Evolutionary conservation across 1,284 basidiomycete species (phyloP).

Genomic region (Ganoderma sp.): DNA sequence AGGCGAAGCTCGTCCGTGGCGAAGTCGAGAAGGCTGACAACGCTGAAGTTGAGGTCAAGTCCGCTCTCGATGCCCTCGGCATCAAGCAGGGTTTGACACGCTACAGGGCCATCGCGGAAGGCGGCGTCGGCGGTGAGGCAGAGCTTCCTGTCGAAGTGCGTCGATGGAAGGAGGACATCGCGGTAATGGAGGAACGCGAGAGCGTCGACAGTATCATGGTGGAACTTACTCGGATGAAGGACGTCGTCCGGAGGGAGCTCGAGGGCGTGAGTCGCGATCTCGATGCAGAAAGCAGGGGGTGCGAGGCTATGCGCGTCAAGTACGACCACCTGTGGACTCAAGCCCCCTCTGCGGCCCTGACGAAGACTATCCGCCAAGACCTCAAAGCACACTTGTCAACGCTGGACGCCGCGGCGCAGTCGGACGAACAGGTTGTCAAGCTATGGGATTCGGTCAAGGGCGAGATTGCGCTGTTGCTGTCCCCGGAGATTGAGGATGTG

Average conservation of each 20-base stretch:
- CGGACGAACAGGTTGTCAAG: slow-evolving; percentile 77
- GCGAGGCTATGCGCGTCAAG: slow-evolving; percentile 84
- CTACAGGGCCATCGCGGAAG: slow-evolving; percentile 81
- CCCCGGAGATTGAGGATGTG: slow-evolving; percentile 69
- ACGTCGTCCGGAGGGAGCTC: slow-evolving; percentile 64
- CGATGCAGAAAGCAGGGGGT: slow-evolving; percentile 81
- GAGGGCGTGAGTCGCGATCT: slow-evolving; percentile 66
- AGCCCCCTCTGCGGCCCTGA: slow-evolving; percentile 79
- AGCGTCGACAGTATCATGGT: slow-evolving; percentile 67
- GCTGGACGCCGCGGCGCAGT: slow-evolving; percentile 77
- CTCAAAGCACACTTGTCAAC: slow-evolving; percentile 81
- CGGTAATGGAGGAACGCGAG: slow-evolving; percentile 67
- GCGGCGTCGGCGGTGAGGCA: slow-evolving; percentile 67
- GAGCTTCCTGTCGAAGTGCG: slow-evolving; percentile 79
- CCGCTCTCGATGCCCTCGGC: slow-evolving; percentile 83
- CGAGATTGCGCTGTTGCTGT: slow-evolving; percentile 74
- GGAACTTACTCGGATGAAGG: slow-evolving; percentile 70
- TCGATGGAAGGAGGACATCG: slow-evolving; percentile 81
- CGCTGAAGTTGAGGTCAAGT: slow-evolving; percentile 82
- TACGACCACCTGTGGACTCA: slow-evolving; percentile 92
- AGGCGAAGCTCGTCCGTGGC: slow-evolving; percentile 91
- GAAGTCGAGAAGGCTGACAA: slow-evolving; percentile 89
- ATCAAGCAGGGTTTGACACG: slow-evolving; percentile 79
- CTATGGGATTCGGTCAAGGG: slow-evolving; percentile 78
- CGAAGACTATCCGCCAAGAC: slow-evolving; percentile 77